These are phyloP conservation scores for Petunia secreta DNA, from an alignment of 257 asterid species.

Conservation along the genomic window DNA sequence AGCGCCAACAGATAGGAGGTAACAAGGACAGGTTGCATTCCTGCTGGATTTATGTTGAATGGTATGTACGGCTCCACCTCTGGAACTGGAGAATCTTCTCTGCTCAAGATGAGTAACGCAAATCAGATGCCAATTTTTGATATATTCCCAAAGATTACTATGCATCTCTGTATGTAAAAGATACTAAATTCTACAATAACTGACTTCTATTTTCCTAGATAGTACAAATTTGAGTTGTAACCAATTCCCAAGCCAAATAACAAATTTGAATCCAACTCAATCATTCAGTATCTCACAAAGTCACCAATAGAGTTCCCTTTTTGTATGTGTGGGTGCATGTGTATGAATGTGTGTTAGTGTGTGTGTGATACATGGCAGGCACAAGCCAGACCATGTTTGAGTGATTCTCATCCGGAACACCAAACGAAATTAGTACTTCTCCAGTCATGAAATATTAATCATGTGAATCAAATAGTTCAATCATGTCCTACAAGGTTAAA, in stretches of 20 bases:
- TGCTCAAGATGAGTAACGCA: conserved; percentile 44
- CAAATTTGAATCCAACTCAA: conserved; percentile 12
- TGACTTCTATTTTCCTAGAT: conserved; percentile 7
- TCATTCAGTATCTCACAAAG: conserved; percentile 9
- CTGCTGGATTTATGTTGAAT: conserved; percentile 98
- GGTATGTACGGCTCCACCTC: conserved; percentile 99
- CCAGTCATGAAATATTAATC: conserved; percentile 16
- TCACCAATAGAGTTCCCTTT: conserved; percentile 6
- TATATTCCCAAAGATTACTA: neutral
- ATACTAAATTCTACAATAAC: neutral
- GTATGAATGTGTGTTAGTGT: neutral
- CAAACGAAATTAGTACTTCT: conserved; percentile 1
- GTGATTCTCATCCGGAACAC: conserved; percentile 20
- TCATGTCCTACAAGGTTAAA: conserved; percentile 11
- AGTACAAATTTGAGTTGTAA: neutral
- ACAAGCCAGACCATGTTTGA: conserved; percentile 21
- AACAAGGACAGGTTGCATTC: conserved; percentile 97
- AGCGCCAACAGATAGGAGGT: conserved; percentile 96
- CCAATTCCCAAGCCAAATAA: conserved; percentile 17
- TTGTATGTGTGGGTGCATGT: neutral
- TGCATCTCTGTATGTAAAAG: neutral
- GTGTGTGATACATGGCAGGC: conserved; percentile 4
- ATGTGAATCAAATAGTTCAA: conserved; percentile 14
- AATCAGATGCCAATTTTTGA: conserved; percentile 20
- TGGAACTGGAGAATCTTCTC: conserved; percentile 80